These are phyloP conservation scores for Pharus latifolius DNA, from an alignment of 176 grass and related monocot species.

Conservation along the genomic window DNA sequence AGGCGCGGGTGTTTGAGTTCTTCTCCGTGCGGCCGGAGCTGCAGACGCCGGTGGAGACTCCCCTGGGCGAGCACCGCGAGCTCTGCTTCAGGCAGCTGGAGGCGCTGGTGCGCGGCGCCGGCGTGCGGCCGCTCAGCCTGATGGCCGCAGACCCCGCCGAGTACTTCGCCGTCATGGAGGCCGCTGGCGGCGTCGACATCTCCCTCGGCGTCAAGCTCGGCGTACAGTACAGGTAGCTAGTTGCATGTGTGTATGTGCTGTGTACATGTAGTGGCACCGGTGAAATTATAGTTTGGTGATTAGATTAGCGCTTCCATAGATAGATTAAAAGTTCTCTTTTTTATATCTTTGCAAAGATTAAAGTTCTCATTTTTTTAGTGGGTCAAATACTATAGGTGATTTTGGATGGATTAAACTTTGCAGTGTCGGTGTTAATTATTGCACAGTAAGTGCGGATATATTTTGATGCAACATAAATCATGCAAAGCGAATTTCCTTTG, in stretches of 20 bases:
- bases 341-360: no score
- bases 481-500: neutral
- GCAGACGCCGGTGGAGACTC: constrained; percentile 73
- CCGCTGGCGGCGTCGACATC: constrained; percentile 71
- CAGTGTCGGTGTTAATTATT: neutral
- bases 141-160: constrained; percentile 34
- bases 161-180: constrained; percentile 90
- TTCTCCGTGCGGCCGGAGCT: constrained; percentile 56
- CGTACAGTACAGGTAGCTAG: constrained; percentile 87
- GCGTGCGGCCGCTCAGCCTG: constrained; percentile 67
- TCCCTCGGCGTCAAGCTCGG: constrained; percentile 85
- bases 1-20: constrained; percentile 65
- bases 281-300: no score
- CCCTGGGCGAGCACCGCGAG: constrained; percentile 66
- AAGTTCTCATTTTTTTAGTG: neutral
- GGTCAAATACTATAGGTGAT: neutral
- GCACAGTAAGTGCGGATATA: no score
- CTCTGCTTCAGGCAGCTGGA: constrained; percentile 81
- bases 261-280: no score
- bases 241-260: neutral
- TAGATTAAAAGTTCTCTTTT: neutral
- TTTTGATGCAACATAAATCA: neutral
- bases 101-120: constrained; percentile 74
- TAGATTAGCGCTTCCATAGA: neutral
- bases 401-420: neutral